Percentiles rank a stretch among this genome's conserved stretches.
These are phyloP conservation scores for Starmerella kuoi DNA, from an alignment of 805 yeast species.

Conservation along the genomic window DNA sequence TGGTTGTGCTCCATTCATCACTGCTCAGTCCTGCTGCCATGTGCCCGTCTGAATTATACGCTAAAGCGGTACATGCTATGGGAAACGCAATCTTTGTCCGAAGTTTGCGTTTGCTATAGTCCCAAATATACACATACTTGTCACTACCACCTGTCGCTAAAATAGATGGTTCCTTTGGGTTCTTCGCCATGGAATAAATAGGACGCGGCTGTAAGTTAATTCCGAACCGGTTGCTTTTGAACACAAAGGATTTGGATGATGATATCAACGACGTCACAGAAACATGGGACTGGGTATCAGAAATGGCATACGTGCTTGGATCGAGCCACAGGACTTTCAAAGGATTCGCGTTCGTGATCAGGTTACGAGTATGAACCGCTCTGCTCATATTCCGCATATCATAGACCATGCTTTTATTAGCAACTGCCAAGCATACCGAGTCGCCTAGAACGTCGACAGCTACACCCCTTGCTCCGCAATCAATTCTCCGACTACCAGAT, in stretches of 20 bases:
- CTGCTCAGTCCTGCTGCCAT: slow-evolving; percentile 12
- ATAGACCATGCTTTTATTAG: not conserved
- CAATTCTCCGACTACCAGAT: too few relatives aligned
- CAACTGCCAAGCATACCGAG: not conserved
- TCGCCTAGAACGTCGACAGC: not conserved
- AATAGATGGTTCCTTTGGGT: not conserved
- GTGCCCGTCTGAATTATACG: slow-evolving; percentile 6
- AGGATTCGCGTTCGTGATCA: not conserved
- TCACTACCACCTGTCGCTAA: slow-evolving; percentile 15
- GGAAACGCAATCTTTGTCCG: slow-evolving; percentile 4
- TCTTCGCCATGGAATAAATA: slow-evolving; percentile 7
- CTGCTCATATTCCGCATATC: not conserved
- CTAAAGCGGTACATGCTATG: slow-evolving; percentile 11
- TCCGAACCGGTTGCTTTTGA: slow-evolving; percentile 6
- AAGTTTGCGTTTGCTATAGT: slow-evolving; percentile 4
- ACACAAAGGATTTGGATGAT: slow-evolving; percentile 6
- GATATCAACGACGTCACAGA: slow-evolving; percentile 2
- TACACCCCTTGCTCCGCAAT: too few relatives aligned
- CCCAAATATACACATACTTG: slow-evolving; percentile 10
- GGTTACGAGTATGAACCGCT: not conserved
- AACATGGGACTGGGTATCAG: slow-evolving; percentile 10
- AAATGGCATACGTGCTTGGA: slow-evolving; percentile 8
- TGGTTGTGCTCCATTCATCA: slow-evolving; percentile 13
- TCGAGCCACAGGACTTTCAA: slow-evolving; percentile 3
- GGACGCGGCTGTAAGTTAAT: slow-evolving; percentile 5